Conservation (phyloP, 2,329 filamentous ascomycete genomes). For the Sporothrix sp. region DNA sequence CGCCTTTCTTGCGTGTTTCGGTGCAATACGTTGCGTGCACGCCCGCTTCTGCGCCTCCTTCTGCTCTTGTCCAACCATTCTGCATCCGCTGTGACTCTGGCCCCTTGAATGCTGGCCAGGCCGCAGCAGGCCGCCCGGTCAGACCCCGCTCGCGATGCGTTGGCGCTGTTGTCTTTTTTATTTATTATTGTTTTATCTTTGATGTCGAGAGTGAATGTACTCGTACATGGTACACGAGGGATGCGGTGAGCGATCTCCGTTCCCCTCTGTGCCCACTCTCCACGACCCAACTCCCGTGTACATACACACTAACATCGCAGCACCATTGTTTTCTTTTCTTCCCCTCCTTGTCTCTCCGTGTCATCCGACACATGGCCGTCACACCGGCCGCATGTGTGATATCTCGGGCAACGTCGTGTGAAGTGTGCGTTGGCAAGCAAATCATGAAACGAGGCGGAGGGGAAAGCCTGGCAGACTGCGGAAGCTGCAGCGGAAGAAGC, state of each 20-base stretch:
- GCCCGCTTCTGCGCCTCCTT: neutral
- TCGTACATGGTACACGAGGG: neutral
- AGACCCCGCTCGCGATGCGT: too few species aligned
- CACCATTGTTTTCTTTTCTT: neutral
- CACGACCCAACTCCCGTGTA: neutral
- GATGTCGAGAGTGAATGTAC: too few species aligned
- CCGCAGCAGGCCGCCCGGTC: too few species aligned
- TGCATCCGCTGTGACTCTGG: neutral
- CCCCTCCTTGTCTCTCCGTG: neutral
- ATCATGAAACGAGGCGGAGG: neutral
- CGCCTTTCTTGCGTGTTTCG: too few species aligned
- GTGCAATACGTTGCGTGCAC: too few species aligned
- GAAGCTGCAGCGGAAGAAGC: neutral
- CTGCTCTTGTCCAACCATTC: neutral
- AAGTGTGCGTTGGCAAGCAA: constrained; percentile 1
- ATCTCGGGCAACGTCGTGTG: neutral
- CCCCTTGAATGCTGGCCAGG: too few species aligned
- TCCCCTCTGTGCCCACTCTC: neutral
- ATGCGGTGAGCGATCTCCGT: neutral
- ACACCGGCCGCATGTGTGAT: constrained; percentile 31
- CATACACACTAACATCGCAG: neutral
- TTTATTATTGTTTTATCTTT: too few species aligned
- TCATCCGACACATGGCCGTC: constrained; percentile 27
- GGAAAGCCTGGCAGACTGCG: too few species aligned
- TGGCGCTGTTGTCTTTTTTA: too few species aligned